Percentiles rank a stretch among this genome's conserved stretches.
phyloP scores from a whole-genome alignment of 192 early-diverging fungal species.

The Coemansia sp. region DNA sequence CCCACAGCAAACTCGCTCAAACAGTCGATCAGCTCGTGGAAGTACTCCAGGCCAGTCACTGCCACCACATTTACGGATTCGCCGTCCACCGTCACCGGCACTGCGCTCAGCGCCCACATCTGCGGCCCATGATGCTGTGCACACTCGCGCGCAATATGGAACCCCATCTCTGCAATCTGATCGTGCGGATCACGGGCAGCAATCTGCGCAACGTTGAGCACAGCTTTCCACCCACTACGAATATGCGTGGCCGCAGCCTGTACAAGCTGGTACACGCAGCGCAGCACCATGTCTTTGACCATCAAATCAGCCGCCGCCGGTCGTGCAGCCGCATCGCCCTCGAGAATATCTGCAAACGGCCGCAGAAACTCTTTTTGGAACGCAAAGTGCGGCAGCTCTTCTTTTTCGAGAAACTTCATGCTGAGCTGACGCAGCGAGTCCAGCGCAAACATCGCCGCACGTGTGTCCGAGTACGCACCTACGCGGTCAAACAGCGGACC shows the following conservation, averaged over 20 bases:
- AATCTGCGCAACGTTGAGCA: conserved; percentile 62
- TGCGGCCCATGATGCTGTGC: conserved; percentile 37
- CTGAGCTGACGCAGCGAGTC: conserved; percentile 89
- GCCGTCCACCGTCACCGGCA: not conserved
- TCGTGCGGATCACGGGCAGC: conserved; percentile 69
- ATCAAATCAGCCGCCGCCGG: conserved; percentile 22
- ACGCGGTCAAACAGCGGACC: conserved; percentile 86
- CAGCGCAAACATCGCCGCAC: conserved; percentile 83
- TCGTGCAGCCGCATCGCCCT: conserved; percentile 69
- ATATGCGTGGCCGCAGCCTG: conserved; percentile 73
- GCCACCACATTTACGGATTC: conserved; percentile 5
- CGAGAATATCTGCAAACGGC: conserved; percentile 79
- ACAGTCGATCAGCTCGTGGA: conserved; percentile 50
- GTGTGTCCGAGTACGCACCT: conserved; percentile 79
- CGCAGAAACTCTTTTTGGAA: conserved; percentile 93
- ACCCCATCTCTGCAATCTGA: conserved; percentile 72
- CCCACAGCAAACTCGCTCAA: conserved; percentile 46
- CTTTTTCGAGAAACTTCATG: conserved; percentile 93
- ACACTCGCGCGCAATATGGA: conserved; percentile 56
- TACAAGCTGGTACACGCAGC: conserved; percentile 77
- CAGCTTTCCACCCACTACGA: conserved; percentile 78
- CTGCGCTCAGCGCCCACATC: conserved; percentile 33
- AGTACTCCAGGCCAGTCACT: conserved; percentile 46
- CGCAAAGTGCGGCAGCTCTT: conserved; percentile 90
- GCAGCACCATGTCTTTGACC: conserved; percentile 75